Evolutionary conservation across 192 early-diverging fungal species (phyloP).

Genomic region (Podila verticillata): DNA sequence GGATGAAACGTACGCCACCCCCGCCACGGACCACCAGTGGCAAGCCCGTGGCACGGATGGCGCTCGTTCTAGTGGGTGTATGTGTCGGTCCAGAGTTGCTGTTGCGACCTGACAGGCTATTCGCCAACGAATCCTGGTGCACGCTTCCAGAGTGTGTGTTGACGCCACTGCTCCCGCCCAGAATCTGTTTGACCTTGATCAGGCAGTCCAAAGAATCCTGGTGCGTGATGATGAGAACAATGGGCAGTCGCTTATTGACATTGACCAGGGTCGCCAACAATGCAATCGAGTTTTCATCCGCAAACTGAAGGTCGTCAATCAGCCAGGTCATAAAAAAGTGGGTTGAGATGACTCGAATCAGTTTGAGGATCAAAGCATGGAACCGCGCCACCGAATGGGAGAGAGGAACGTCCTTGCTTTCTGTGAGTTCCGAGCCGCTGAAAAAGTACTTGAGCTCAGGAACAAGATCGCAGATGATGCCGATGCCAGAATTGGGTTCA

Average conservation of each 20-base stretch:
- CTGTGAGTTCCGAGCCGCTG: conserved; percentile 33
- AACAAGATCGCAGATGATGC: conserved; percentile 44
- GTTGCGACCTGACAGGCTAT: not conserved
- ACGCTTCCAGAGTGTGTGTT: conserved; percentile 14
- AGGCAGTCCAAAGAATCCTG: conserved; percentile 36
- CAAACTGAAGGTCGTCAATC: conserved; percentile 47
- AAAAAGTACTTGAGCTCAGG: conserved; percentile 44
- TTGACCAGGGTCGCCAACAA: conserved; percentile 41
- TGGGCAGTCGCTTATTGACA: conserved; percentile 44
- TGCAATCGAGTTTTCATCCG: conserved; percentile 43
- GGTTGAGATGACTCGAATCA: conserved; percentile 50
- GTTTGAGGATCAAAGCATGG: conserved; percentile 35
- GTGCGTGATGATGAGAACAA: conserved; percentile 43
- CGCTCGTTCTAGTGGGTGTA: conserved; percentile 1
- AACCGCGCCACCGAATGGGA: conserved; percentile 41
- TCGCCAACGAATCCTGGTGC: conserved; percentile 15
- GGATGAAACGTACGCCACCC: conserved; percentile 42
- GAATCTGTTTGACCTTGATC: conserved; percentile 38
- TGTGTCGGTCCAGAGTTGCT: not conserved
- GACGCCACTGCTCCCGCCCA: conserved; percentile 29
- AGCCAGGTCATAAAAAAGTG: conserved; percentile 54
- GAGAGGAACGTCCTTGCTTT: conserved; percentile 35
- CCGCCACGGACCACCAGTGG: conserved; percentile 37
- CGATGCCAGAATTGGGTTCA: conserved; percentile 42
- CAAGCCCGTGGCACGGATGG: conserved; percentile 15